These are phyloP conservation scores for Fonsecaea erecta DNA, from an alignment of 2,329 filamentous ascomycete genomes.

Conservation along the genomic window DNA sequence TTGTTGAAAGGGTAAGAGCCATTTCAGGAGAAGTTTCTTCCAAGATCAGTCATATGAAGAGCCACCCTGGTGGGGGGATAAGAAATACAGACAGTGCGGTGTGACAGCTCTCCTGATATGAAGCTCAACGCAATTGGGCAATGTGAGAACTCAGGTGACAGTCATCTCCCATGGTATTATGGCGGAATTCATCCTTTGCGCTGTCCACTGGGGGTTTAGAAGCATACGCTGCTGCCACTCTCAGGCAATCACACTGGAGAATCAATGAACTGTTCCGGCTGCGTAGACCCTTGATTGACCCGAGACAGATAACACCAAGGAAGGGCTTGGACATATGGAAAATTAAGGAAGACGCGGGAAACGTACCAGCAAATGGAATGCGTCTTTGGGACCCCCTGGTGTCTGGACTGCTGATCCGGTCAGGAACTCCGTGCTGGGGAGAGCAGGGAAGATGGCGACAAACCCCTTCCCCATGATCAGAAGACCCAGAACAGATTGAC, in stretches of 20 bases:
- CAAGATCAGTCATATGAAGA: no score
- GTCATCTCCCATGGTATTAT: not conserved
- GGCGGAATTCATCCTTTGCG: not conserved
- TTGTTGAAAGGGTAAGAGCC: not conserved
- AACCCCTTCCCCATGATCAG: not conserved
- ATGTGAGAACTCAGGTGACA: not conserved
- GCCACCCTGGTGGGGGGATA: no score
- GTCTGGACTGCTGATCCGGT: no score
- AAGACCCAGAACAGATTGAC: not conserved
- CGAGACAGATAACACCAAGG: not conserved
- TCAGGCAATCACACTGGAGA: no score
- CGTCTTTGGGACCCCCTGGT: not conserved
- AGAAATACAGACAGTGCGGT: no score
- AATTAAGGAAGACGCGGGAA: not conserved
- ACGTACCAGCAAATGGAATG: constrained; percentile 1
- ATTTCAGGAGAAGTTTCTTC: not conserved
- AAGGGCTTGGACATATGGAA: not conserved
- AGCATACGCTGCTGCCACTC: no score
- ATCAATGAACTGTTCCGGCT: no score
- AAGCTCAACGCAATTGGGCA: no score
- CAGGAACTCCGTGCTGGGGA: not conserved
- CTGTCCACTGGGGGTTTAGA: not conserved
- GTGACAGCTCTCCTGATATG: no score
- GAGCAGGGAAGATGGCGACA: constrained; percentile 17
- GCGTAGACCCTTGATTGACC: not conserved